These are phyloP conservation scores for Citeromyces matritensis DNA, from an alignment of 805 yeast genomes.

Conservation along the genomic window DNA sequence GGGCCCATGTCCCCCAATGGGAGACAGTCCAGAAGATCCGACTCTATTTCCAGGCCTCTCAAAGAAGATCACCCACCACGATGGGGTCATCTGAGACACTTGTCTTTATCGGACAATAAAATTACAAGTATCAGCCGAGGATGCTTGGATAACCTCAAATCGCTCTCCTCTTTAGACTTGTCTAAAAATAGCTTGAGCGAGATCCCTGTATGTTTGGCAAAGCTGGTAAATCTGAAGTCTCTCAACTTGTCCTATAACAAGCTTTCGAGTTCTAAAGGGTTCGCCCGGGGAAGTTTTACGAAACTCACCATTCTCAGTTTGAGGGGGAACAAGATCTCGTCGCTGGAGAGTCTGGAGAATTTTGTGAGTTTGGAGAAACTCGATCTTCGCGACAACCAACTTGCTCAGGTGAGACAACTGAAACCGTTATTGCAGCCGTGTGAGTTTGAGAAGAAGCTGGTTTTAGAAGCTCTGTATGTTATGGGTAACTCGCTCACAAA, in stretches of 20 bases:
- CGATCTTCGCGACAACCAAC: conserved; percentile 33
- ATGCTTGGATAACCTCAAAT: conserved; percentile 14
- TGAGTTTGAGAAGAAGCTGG: conserved; percentile 7
- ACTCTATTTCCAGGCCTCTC: too few species aligned
- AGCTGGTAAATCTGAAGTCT: conserved; percentile 30
- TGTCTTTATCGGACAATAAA: conserved; percentile 23
- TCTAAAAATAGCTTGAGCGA: conserved; percentile 34
- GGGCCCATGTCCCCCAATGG: too few species aligned
- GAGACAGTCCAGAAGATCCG: too few species aligned
- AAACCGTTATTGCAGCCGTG: conserved; percentile 19
- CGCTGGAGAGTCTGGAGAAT: conserved; percentile 27
- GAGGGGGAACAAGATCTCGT: conserved; percentile 28
- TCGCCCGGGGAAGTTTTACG: conserved; percentile 20
- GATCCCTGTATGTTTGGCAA: conserved; percentile 35
- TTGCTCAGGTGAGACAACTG: conserved; percentile 20
- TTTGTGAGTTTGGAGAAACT: conserved; percentile 28
- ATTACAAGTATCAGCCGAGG: conserved; percentile 14
- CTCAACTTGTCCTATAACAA: conserved; percentile 37
- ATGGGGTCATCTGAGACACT: conserved; percentile 23
- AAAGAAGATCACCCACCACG: conserved; percentile 2
- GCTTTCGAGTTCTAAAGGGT: conserved; percentile 13
- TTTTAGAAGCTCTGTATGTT: conserved; percentile 12
- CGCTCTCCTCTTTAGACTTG: conserved; percentile 30
- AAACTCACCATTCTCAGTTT: conserved; percentile 32
- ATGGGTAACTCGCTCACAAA: conserved; percentile 22